Conservation (phyloP, 2,329 filamentous ascomycete genomes). For the Chrysoporthe cubensis region DNA sequence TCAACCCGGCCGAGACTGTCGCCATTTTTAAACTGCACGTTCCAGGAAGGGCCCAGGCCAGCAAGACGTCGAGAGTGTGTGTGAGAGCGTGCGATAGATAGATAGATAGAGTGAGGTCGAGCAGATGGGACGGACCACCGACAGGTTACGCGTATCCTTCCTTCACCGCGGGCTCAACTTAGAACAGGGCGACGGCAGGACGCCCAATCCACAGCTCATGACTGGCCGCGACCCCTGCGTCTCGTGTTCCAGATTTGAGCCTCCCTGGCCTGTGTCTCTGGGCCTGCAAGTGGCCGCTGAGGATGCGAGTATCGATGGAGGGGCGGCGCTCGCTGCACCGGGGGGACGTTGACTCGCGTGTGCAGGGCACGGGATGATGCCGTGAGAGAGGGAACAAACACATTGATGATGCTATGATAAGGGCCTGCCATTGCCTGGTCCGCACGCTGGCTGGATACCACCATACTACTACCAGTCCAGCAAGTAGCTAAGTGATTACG, state of each 20-base stretch:
- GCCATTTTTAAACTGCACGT: background rate
- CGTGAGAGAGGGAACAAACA: too few species aligned
- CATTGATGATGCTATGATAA: too few species aligned
- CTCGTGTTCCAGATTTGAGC: conserved; percentile 9
- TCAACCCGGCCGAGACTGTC: background rate
- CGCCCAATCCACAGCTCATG: background rate
- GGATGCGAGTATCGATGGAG: background rate
- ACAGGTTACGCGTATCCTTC: too few species aligned
- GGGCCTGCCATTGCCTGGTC: too few species aligned
- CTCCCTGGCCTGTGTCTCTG: conserved; percentile 4
- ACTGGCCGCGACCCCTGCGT: background rate
- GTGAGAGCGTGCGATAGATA: too few species aligned
- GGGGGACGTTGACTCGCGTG: background rate
- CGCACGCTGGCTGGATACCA: too few species aligned
- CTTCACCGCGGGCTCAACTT: too few species aligned
- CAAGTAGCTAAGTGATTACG: too few species aligned
- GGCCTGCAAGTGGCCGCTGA: background rate
- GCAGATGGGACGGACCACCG: too few species aligned
- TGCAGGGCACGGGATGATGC: background rate
- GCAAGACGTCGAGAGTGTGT: background rate
- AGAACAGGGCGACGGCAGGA: too few species aligned
- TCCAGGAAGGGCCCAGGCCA: background rate
- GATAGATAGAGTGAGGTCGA: too few species aligned
- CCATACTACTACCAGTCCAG: too few species aligned
- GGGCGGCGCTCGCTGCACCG: background rate